Percentiles rank a stretch among this genome's conserved stretches.
phyloP scores from a whole-genome alignment of 441 rosid species.

The Breynia disticha region DNA sequence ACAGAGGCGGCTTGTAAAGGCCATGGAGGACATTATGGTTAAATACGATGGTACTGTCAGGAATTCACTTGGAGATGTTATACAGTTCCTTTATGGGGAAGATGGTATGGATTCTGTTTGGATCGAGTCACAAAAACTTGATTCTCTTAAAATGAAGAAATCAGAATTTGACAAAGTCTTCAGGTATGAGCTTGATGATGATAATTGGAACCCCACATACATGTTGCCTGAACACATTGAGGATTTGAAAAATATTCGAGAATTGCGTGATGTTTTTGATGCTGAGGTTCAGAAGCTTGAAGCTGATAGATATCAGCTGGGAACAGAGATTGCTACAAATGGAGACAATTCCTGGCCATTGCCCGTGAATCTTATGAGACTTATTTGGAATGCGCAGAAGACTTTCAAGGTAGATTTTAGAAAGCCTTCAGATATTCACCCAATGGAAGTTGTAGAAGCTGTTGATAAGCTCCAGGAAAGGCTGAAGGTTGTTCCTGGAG shows the following conservation, averaged over 20 bases:
- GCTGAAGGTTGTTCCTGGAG: conserved; percentile 93
- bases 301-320: conserved; percentile 71
- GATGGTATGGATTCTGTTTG: conserved; percentile 99
- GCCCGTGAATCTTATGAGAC: conserved; percentile 86
- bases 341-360: conserved; percentile 90
- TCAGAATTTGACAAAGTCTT: conserved; percentile 65
- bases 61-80: conserved; percentile 94
- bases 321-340: conserved; percentile 79
- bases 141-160: conserved; percentile 81
- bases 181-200: conserved; percentile 74
- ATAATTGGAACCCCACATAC: conserved; percentile 75
- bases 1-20: conserved; percentile 97
- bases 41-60: conserved; percentile 98
- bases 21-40: conserved; percentile 99
- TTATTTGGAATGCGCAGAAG: conserved; percentile 92
- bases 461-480: conserved; percentile 98
- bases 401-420: conserved; percentile 79
- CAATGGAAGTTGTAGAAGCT: conserved; percentile 95
- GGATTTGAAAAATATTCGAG: conserved; percentile 76
- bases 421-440: conserved; percentile 84
- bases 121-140: conserved; percentile 92
- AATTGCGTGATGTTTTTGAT: conserved; percentile 81
- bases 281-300: conserved; percentile 86
- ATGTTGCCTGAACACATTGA: conserved; percentile 69
- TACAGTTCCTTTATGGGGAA: conserved; percentile 97